Conservation (phyloP, 2,329 filamentous ascomycete genomes). For the Trichoderma cornu-damae region DNA sequence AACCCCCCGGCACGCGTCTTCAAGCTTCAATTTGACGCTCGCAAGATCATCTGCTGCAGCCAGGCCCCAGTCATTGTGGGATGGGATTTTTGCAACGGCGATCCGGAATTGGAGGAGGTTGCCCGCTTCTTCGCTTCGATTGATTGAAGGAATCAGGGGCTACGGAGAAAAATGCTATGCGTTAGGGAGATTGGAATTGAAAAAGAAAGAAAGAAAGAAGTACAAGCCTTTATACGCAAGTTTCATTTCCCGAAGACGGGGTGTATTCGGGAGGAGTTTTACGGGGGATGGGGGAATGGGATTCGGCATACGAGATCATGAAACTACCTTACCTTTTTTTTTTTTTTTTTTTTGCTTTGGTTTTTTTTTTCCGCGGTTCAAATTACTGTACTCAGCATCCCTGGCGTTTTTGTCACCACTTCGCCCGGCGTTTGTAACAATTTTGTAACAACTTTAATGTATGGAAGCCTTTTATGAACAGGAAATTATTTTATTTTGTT, state of each 20-base stretch:
- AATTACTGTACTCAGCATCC: conserved; percentile 6
- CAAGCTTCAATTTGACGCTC: conserved; percentile 93
- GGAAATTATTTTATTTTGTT: too few relatives aligned
- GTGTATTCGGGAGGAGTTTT: neutral
- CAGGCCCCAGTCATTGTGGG: conserved; percentile 89
- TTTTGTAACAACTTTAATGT: conserved; percentile 1
- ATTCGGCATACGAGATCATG: neutral
- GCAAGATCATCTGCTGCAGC: conserved; percentile 89
- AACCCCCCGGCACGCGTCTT: conserved; percentile 65
- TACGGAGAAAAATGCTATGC: neutral
- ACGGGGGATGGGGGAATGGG: neutral
- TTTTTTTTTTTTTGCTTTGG: neutral
- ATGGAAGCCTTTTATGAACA: neutral
- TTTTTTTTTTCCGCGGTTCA: neutral
- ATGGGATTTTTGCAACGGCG: conserved; percentile 93
- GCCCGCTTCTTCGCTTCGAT: conserved; percentile 71
- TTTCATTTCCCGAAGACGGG: neutral
- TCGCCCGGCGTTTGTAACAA: conserved; percentile 6
- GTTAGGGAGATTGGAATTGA: neutral
- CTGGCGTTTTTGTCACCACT: neutral
- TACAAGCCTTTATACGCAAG: neutral
- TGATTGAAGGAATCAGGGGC: conserved; percentile 27
- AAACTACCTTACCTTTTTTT: neutral
- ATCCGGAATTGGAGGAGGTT: conserved; percentile 72
- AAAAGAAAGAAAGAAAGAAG: too few relatives aligned